Evolutionary conservation across 139 green algal genomes (phyloP), one percentile per base, ranked within the genome.

Genomic region (Auxenochlorella pyrenoidosa): DNA sequence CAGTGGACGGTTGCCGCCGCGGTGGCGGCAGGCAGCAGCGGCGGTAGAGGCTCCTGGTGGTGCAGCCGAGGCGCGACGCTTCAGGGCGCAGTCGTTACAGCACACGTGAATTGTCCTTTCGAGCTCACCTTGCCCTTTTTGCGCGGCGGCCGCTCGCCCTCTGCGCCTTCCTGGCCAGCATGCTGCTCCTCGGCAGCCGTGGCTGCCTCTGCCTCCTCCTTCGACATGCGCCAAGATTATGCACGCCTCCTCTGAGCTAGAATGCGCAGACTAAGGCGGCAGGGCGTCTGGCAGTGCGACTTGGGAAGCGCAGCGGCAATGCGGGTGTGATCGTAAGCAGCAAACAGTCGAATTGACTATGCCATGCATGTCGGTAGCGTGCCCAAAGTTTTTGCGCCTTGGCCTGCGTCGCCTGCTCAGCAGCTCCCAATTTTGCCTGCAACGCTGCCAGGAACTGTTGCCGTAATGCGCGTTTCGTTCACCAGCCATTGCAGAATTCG

Each of bases 101-200:
- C 12, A 12, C 19, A 18, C 47, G 5, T 63, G 16, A 26, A 63
- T 24, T 24, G 12, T 13, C 16, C 10, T 32, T 32, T 36, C 66
- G 28, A 15, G n/a, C 70, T 60, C 40, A 83, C 84, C 84, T 88
- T 88, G 59, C 75, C 73, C 84, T 88, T 88, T 40, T 88, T 88
- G 28, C 59, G 30, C 1, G 58, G 51, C 71, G 83, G 83, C 34
- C 34, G 70, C 83, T 87, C 70, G 36, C 59, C 77, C 34, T 70
- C 77, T 41, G 41, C 77, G 51, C 40, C 40, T 32, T 58, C 66
- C 16, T 73, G 32, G 34, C 16, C 75, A 13, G 75, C 75, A 59
- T 36, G 22, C 54, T 73, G 36, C 58, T 84, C 79, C 58, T 73
- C 75, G 75, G 32, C 36, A 13, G 12, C 43, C 79, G 59, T 24